Conservation (phyloP, 1,284 basidiomycete species). For the Pyrrhoderma lamaoense region DNA sequence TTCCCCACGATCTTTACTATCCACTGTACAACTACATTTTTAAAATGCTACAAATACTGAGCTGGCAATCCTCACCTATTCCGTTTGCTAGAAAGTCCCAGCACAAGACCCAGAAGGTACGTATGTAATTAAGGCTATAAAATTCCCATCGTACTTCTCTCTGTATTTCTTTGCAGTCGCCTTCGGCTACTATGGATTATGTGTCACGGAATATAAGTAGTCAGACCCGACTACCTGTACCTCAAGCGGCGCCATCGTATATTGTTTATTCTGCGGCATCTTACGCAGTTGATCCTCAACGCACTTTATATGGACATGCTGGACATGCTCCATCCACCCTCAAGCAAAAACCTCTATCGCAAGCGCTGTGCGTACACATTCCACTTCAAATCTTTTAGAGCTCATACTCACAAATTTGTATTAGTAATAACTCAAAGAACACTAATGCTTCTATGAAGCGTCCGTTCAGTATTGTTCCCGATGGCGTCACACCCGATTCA, state of each 20-base stretch:
- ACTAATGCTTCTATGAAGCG: neutral
- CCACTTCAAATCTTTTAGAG: too few relatives aligned
- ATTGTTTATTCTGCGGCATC: slow-evolving; percentile 7
- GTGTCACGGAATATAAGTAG: slow-evolving; percentile 4
- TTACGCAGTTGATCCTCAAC: slow-evolving; percentile 14
- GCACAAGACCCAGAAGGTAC: slow-evolving; percentile 12
- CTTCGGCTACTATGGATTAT: slow-evolving; percentile 1
- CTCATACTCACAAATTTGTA: too few relatives aligned
- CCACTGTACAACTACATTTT: neutral
- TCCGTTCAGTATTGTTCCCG: slow-evolving; percentile 11
- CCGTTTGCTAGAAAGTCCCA: slow-evolving; percentile 15
- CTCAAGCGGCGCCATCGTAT: slow-evolving; percentile 7
- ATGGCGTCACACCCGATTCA: slow-evolving; percentile 4
- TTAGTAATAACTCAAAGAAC: slow-evolving; percentile 3
- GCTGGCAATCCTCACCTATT: slow-evolving; percentile 10
- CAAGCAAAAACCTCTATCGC: neutral
- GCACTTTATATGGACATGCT: slow-evolving; percentile 7
- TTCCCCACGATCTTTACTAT: slow-evolving; percentile 1
- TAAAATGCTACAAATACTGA: slow-evolving; percentile 16
- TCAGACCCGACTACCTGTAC: neutral
- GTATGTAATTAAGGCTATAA: neutral
- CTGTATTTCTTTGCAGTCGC: too few relatives aligned
- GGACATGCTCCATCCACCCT: slow-evolving; percentile 7
- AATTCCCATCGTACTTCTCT: too few relatives aligned
- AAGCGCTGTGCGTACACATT: slow-evolving; percentile 1